Conservation (phyloP, 352 stramenopile genomes). For the Halophytophthora batemanensis region DNA sequence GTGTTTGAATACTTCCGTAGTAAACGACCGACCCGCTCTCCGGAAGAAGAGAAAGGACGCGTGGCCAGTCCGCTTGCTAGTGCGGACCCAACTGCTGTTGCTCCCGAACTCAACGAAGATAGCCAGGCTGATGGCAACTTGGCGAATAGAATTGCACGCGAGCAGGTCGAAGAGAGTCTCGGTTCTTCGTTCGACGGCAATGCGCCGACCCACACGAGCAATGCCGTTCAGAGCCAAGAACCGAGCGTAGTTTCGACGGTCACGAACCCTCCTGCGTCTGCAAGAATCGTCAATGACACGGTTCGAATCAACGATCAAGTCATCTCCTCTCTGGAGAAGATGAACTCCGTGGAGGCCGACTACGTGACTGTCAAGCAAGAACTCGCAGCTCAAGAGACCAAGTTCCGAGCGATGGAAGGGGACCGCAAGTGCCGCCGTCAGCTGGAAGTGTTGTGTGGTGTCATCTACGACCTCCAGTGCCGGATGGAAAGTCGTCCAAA, state of each 20-base stretch:
- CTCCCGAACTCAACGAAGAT: conserved; percentile 1
- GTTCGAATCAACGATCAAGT: conserved; percentile 32
- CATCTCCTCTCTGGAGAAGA: conserved; percentile 26
- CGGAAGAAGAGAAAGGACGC: conserved; percentile 6
- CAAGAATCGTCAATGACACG: conserved; percentile 15
- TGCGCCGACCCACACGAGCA: not conserved
- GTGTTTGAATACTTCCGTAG: conserved; percentile 1
- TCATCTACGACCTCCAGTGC: conserved; percentile 36
- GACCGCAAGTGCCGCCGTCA: conserved; percentile 16
- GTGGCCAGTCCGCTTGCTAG: conserved; percentile 6
- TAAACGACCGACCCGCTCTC: conserved; percentile 1
- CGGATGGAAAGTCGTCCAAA: conserved; percentile 23
- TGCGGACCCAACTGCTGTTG: not conserved
- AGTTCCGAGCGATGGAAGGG: conserved; percentile 17
- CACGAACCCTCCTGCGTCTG: not conserved
- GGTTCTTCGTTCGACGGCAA: too few species aligned
- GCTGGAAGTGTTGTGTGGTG: conserved; percentile 23
- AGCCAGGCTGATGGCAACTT: not conserved
- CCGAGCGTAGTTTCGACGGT: not conserved
- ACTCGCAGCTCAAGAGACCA: conserved; percentile 26
- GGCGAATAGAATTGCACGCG: too few species aligned
- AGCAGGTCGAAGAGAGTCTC: too few species aligned
- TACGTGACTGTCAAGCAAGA: conserved; percentile 16
- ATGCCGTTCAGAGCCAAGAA: not conserved
- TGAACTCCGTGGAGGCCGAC: conserved; percentile 21